Conservation (phyloP, 2,329 filamentous ascomycete species). For the Annulohypoxylon truncatum region DNA sequence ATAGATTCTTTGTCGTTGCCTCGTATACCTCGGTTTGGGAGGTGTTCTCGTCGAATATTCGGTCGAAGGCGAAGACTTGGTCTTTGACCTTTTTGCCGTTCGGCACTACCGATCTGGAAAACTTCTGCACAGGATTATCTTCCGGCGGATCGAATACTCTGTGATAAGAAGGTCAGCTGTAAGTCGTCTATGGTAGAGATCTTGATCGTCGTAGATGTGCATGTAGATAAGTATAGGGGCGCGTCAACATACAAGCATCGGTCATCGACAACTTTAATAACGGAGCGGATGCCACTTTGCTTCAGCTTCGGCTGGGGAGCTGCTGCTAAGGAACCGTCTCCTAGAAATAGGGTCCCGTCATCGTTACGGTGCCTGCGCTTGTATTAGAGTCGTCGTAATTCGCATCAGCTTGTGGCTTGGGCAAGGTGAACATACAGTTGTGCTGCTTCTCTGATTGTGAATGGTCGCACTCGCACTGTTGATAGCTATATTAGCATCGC, state of each 20-base stretch:
- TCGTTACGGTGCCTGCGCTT: constrained; percentile 71
- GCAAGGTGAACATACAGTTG: constrained; percentile 72
- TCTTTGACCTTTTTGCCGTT: constrained; percentile 95
- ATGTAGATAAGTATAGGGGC: not conserved
- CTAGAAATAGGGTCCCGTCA: constrained; percentile 91
- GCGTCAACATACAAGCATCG: constrained; percentile 82
- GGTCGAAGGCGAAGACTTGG: constrained; percentile 96
- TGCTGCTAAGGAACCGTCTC: constrained; percentile 93
- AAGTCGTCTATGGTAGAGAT: not conserved
- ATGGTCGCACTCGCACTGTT: constrained; percentile 75
- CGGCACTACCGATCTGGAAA: constrained; percentile 82
- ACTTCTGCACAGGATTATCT: constrained; percentile 89
- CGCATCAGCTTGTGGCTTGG: not conserved
- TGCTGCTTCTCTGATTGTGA: constrained; percentile 91
- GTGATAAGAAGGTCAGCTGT: constrained; percentile 26
- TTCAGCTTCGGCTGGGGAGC: constrained; percentile 85
- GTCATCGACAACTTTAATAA: constrained; percentile 97
- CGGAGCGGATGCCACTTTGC: constrained; percentile 86
- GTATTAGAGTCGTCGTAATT: constrained; percentile 28
- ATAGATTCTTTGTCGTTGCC: constrained; percentile 85
- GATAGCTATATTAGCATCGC: constrained; percentile 46
- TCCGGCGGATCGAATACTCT: constrained; percentile 98
- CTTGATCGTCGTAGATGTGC: not conserved
- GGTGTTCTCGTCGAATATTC: constrained; percentile 95
- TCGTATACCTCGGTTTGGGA: constrained; percentile 96